Conservation (phyloP, 805 yeast species). For the Saccharomycopsis fibuligera region DNA sequence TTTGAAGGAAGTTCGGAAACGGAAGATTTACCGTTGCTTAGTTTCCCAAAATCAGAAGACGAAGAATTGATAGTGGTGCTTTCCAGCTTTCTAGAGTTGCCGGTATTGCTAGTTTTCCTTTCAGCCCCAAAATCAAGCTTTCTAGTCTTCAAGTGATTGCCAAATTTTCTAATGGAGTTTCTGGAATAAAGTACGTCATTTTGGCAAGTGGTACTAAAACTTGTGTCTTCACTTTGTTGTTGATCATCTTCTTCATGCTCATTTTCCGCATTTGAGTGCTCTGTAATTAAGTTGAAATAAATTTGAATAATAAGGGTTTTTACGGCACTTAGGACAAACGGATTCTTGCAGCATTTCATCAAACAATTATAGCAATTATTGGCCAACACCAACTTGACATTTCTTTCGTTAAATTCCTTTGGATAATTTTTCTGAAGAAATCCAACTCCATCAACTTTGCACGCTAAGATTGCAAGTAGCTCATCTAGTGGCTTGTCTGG, state of each 20-base stretch:
- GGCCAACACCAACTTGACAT: background rate
- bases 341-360: conserved; percentile 17
- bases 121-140: conserved; percentile 5
- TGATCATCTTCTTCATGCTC: background rate
- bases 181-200: background rate
- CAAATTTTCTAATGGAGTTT: background rate
- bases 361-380: conserved; percentile 9
- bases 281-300: conserved; percentile 17
- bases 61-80: too few species aligned
- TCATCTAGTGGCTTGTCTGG: too few species aligned
- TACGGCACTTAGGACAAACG: conserved; percentile 4
- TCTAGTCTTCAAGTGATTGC: background rate
- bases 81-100: conserved; percentile 5
- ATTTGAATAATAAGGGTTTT: conserved; percentile 9
- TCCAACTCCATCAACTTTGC: too few species aligned
- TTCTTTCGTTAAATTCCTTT: conserved; percentile 3
- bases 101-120: conserved; percentile 6
- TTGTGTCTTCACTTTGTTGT: background rate
- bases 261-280: conserved; percentile 1
- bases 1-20: too few species aligned
- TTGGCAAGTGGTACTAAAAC: background rate
- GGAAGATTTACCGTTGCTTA: too few species aligned
- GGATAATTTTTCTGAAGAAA: too few species aligned
- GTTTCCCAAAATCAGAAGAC: too few species aligned
- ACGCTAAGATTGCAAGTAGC: too few species aligned